phyloP scores from a whole-genome alignment of 495 filamentous ascomycete species.

The Talaromyces ruber region DNA sequence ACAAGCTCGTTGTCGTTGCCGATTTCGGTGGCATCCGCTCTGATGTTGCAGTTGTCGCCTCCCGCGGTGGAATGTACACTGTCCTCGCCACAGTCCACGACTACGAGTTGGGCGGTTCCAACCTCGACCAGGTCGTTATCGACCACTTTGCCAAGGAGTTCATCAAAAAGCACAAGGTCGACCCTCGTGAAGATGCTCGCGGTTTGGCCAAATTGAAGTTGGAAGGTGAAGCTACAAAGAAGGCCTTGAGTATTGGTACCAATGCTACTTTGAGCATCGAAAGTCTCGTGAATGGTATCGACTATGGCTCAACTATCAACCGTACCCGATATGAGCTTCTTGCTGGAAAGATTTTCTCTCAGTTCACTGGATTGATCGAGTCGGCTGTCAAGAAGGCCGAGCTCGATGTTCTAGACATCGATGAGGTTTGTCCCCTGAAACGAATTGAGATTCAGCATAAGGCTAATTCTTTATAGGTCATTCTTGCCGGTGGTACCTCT shows the following conservation, averaged over 20 bases:
- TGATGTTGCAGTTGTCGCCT: constrained; percentile 83
- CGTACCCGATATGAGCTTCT: constrained; percentile 89
- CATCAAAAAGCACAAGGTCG: constrained; percentile 83
- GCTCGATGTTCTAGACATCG: constrained; percentile 84
- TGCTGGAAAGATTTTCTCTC: constrained; percentile 69
- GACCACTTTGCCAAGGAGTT: constrained; percentile 99
- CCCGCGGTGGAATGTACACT: constrained; percentile 91
- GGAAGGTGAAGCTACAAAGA: constrained; percentile 84
- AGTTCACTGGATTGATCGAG: constrained; percentile 78
- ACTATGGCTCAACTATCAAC: constrained; percentile 88
- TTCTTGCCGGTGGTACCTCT: constrained; percentile 83
- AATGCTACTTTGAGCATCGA: constrained; percentile 89
- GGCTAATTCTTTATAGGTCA: constrained; percentile 42
- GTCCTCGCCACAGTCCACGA: constrained; percentile 90
- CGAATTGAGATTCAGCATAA: not conserved
- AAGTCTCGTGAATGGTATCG: constrained; percentile 75
- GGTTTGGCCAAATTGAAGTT: constrained; percentile 86
- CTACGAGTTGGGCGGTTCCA: constrained; percentile 76
- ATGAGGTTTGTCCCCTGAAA: constrained; percentile 49
- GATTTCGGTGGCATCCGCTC: constrained; percentile 90
- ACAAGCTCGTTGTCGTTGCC: constrained; percentile 88
- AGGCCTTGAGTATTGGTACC: constrained; percentile 76
- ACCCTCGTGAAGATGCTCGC: constrained; percentile 72
- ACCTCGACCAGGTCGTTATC: constrained; percentile 81
- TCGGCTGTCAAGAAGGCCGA: constrained; percentile 84